Percentiles rank a stretch among this genome's conserved stretches.
Evolutionary conservation across 2,329 filamentous ascomycete genomes (phyloP).

Genomic region (Neodidymelliopsis sp.): DNA sequence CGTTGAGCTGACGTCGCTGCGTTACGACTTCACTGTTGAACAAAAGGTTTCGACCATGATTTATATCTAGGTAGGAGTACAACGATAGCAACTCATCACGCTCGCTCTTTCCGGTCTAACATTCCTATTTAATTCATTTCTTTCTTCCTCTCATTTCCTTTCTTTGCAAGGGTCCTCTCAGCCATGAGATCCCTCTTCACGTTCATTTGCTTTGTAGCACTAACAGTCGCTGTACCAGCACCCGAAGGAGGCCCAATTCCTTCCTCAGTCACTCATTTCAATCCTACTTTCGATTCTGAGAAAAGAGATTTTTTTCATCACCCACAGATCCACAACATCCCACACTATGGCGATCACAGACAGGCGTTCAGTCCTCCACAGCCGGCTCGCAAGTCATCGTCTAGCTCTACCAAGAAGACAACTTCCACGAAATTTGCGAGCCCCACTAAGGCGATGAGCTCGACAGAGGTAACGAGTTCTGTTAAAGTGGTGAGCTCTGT

Average conservation of each 20-base stretch:
- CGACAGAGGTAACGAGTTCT: too few species aligned
- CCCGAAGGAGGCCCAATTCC: background rate
- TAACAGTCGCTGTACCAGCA: slow-evolving; percentile 13
- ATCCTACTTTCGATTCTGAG: slow-evolving; percentile 18
- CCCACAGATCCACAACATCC: too few species aligned
- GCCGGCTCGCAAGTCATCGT: too few species aligned
- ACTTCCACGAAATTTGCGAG: too few species aligned
- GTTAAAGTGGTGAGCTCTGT: too few species aligned
- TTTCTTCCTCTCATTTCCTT: background rate
- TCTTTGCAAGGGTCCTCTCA: background rate
- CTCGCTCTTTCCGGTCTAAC: background rate
- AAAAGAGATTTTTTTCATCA: too few species aligned
- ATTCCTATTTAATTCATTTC: background rate
- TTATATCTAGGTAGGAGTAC: background rate
- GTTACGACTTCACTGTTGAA: background rate
- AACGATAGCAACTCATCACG: background rate
- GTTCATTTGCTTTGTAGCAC: slow-evolving; percentile 18
- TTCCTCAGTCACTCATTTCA: background rate
- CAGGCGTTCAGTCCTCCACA: too few species aligned
- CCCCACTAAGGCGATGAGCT: too few species aligned
- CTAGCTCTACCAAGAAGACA: too few species aligned
- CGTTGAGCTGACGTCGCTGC: background rate
- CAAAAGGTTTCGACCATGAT: background rate
- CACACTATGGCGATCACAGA: too few species aligned
- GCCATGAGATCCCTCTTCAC: slow-evolving; percentile 18